These are phyloP conservation scores for Begonia fuchsioides DNA, from an alignment of 306 rosid genomes.

Conservation along the genomic window DNA sequence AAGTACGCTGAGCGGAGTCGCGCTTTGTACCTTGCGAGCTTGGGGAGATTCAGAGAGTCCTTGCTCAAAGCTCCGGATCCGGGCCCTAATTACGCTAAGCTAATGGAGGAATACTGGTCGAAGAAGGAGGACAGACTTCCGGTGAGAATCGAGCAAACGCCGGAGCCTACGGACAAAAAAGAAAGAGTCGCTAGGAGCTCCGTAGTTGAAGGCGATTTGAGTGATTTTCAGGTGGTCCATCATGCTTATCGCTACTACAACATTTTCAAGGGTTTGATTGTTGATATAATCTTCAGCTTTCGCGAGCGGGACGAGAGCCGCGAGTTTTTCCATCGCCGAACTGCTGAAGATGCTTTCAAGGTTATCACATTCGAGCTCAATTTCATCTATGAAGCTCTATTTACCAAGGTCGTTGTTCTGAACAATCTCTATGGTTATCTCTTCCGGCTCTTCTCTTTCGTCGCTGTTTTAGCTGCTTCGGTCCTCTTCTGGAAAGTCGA, in stretches of 20 bases:
- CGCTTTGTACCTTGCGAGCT: conserved; percentile 26
- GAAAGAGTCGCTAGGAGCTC: neutral
- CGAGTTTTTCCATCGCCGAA: neutral
- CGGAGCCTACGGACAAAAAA: conserved; percentile 11
- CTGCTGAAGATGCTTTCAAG: conserved; percentile 8
- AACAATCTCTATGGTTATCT: neutral
- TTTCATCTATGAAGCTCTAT: conserved; percentile 30
- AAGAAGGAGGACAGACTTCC: conserved; percentile 17
- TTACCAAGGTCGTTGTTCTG: conserved; percentile 22
- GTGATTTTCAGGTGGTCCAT: conserved; percentile 3
- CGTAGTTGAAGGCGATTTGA: neutral
- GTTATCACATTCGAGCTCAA: conserved; percentile 28
- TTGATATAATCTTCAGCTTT: conserved; percentile 26
- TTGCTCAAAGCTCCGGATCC: conserved; percentile 20
- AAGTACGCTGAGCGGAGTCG: conserved; percentile 33
- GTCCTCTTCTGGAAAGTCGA: conserved; percentile 5
- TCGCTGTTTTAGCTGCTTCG: conserved; percentile 11
- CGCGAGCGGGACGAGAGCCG: conserved; percentile 19
- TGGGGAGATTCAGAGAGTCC: conserved; percentile 12
- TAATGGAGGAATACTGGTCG: conserved; percentile 21
- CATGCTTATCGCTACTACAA: conserved; percentile 17
- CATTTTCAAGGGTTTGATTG: conserved; percentile 24
- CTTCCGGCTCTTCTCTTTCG: conserved; percentile 11
- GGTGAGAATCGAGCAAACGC: conserved; percentile 4
- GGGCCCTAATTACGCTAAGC: conserved; percentile 29